A percentile compares a stretch with the other conserved stretches of the same genome.
Evolutionary conservation across 257 asterid genomes (phyloP).

Genomic region (Rehmannia glutinosa): DNA sequence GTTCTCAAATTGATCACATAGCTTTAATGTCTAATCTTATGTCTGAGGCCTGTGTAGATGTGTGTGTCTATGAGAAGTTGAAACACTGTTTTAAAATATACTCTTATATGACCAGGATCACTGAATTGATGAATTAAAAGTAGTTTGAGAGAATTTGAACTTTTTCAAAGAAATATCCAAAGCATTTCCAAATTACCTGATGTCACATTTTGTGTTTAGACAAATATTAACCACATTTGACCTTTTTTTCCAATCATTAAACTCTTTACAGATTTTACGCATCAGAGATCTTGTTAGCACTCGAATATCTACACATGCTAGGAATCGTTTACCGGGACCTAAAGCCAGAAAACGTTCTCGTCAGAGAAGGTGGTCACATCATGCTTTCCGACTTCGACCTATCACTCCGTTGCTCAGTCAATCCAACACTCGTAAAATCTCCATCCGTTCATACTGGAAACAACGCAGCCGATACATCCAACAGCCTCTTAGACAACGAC

Average conservation of each 20-base stretch:
- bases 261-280: conserved; percentile 73
- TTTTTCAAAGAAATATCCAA: too few relatives aligned
- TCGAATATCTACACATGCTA: conserved; percentile 84
- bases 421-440: conserved; percentile 78
- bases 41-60: background rate
- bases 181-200: too few relatives aligned
- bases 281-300: conserved; percentile 67
- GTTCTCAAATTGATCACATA: background rate
- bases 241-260: background rate
- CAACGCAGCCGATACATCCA: conserved; percentile 10
- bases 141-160: too few relatives aligned
- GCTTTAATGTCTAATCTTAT: background rate
- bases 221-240: too few relatives aligned
- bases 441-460: conserved; percentile 67
- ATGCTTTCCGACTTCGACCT: conserved; percentile 90
- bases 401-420: conserved; percentile 76
- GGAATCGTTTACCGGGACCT: conserved; percentile 80
- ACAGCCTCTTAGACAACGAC: conserved; percentile 26
- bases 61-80: background rate
- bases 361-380: conserved; percentile 77
- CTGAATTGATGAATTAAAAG: too few relatives aligned
- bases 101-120: too few relatives aligned
- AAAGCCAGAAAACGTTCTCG: conserved; percentile 81
- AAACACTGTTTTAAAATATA: background rate
- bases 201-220: too few relatives aligned